Percentiles rank a stretch among this genome's conserved stretches.
These are phyloP conservation scores for Verbascum thapsus DNA, from an alignment of 257 asterid species.

Conservation along the genomic window DNA sequence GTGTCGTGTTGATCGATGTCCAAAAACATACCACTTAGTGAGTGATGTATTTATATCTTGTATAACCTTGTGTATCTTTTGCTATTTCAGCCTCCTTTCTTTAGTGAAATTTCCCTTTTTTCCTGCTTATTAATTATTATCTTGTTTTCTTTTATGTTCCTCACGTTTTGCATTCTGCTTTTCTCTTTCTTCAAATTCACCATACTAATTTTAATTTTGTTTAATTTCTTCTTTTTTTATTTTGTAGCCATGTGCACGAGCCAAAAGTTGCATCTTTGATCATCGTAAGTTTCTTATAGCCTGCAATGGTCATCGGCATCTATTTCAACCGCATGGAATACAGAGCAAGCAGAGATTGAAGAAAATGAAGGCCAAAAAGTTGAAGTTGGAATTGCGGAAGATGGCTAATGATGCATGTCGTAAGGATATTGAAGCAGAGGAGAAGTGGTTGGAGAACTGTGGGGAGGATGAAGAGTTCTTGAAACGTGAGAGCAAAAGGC, in stretches of 20 bases:
- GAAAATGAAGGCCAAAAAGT: constrained; percentile 73
- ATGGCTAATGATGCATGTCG: constrained; percentile 76
- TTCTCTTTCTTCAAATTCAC: constrained; percentile 13
- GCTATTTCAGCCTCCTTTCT: constrained; percentile 13
- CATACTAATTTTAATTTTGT: constrained; percentile 18
- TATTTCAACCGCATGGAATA: constrained; percentile 87
- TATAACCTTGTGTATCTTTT: constrained; percentile 19
- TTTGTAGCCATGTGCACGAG: constrained; percentile 96
- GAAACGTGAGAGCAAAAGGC: constrained; percentile 99
- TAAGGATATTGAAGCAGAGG: constrained; percentile 93
- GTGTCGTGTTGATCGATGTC: constrained; percentile 99
- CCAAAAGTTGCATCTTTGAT: constrained; percentile 87
- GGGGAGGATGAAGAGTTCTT: constrained; percentile 99
- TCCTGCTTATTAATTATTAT: not conserved
- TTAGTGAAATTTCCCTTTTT: constrained; percentile 10
- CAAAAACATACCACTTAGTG: constrained; percentile 95
- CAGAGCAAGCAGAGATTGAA: constrained; percentile 55
- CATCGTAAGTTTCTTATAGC: constrained; percentile 98
- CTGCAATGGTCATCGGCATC: constrained; percentile 90
- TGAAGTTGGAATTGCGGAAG: constrained; percentile 79
- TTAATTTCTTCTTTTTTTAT: constrained; percentile 21
- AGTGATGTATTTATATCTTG: constrained; percentile 37
- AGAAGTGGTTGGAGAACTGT: constrained; percentile 92
- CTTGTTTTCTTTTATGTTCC: not conserved
- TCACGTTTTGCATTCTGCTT: constrained; percentile 13